Evolutionary conservation across 306 rosid genomes (phyloP).

Genomic region (Lupinus albus): DNA sequence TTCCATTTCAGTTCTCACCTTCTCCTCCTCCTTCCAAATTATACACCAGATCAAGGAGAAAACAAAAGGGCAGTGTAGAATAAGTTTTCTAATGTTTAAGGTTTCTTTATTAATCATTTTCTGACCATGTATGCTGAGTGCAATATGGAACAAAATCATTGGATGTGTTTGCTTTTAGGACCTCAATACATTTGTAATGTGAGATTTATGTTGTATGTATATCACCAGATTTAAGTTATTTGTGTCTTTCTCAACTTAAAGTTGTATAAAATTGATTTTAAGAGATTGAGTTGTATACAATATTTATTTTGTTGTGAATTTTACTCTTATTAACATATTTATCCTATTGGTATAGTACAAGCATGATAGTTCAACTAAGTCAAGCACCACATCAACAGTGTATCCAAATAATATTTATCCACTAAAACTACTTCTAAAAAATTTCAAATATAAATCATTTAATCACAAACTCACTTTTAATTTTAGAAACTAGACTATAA

Average conservation of each 20-base stretch:
- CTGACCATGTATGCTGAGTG: slow-evolving; percentile 39
- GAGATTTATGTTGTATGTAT: slow-evolving; percentile 45
- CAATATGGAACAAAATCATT: slow-evolving; percentile 20
- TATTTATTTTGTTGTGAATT: not conserved
- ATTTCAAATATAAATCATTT: no score
- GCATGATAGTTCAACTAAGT: no score
- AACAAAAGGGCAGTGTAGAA: slow-evolving; percentile 52
- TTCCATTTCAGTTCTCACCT: slow-evolving; percentile 85
- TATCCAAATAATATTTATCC: no score
- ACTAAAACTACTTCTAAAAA: no score
- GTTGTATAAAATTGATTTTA: slow-evolving; percentile 34
- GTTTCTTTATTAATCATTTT: slow-evolving; percentile 18
- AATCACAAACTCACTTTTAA: no score
- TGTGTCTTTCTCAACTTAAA: slow-evolving; percentile 33
- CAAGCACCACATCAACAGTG: not conserved
- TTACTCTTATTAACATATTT: slow-evolving; percentile 12
- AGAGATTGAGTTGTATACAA: slow-evolving; percentile 18
- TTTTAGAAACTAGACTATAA: no score
- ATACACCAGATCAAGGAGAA: slow-evolving; percentile 76
- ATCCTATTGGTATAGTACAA: not conserved
- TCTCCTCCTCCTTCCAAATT: slow-evolving; percentile 74
- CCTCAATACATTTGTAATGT: slow-evolving; percentile 36
- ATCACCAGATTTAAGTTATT: slow-evolving; percentile 30
- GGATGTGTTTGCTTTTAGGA: slow-evolving; percentile 32
- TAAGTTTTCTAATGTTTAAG: slow-evolving; percentile 42